Conservation (phyloP, 1,284 basidiomycete species). For the Porodaedalea pini region DNA sequence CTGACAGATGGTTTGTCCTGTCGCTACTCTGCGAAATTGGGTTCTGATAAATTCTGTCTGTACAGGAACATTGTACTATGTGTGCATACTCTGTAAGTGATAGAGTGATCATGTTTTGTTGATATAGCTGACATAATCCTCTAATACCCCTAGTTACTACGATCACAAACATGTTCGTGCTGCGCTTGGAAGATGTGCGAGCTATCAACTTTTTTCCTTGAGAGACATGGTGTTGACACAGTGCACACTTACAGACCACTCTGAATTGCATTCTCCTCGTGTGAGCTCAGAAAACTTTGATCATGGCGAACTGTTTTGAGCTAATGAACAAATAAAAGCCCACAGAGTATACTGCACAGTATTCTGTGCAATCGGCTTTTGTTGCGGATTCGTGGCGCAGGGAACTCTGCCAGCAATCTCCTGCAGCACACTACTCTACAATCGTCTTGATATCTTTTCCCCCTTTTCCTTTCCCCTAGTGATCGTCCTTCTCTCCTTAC, state of each 20-base stretch:
- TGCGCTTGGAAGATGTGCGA: constrained; percentile 5
- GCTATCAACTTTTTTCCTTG: neutral
- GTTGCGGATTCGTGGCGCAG: neutral
- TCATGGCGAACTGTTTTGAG: neutral
- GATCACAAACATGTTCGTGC: constrained; percentile 4
- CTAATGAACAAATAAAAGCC: neutral
- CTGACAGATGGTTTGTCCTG: constrained; percentile 6
- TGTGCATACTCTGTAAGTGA: constrained; percentile 1
- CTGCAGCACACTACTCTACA: too few relatives aligned
- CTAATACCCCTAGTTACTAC: neutral
- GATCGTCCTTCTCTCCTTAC: too few relatives aligned
- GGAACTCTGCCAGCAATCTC: neutral
- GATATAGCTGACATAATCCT: too few relatives aligned
- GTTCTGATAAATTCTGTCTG: neutral
- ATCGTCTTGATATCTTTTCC: too few relatives aligned
- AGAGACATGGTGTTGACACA: neutral
- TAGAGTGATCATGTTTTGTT: neutral
- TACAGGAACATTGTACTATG: constrained; percentile 8
- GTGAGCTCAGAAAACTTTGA: neutral
- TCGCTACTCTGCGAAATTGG: neutral
- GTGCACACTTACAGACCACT: neutral
- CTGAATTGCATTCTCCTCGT: neutral
- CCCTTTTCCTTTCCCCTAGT: too few relatives aligned
- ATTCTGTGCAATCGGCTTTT: constrained; percentile 11
- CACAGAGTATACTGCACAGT: constrained; percentile 15